These are phyloP conservation scores for Dimargaris cristalligena DNA, from an alignment of 192 early-diverging fungal genomes.

Conservation along the genomic window DNA sequence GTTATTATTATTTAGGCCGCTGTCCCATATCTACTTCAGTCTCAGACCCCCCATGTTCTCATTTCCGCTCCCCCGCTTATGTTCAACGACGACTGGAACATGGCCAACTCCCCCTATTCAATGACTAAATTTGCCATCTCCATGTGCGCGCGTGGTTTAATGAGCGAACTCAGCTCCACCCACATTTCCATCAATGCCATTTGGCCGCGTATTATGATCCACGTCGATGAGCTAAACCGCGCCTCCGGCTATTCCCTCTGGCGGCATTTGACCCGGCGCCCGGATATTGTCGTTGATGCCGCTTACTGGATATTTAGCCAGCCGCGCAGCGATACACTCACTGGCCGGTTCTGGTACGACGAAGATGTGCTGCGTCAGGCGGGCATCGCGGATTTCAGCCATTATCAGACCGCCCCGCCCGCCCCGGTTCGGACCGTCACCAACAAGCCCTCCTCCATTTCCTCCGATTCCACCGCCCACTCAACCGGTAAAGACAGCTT, in stretches of 20 bases:
- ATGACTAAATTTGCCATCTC: conserved; percentile 3
- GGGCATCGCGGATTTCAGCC: not conserved
- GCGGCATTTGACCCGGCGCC: not conserved
- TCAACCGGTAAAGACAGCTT: not conserved
- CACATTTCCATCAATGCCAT: not conserved
- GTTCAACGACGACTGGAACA: conserved; percentile 5
- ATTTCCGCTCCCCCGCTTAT: not conserved
- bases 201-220: conserved; percentile 6
- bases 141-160: conserved; percentile 9
- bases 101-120: conserved; percentile 2
- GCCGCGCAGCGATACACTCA: not conserved
- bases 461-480: not conserved
- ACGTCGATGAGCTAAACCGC: not conserved
- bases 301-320: not conserved
- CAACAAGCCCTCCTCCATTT: not conserved
- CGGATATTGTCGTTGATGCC: conserved; percentile 7
- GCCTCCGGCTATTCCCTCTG: not conserved
- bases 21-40: not conserved
- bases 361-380: not conserved
- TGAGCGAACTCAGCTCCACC: not conserved
- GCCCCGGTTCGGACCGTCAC: not conserved
- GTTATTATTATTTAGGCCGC: not conserved
- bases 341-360: not conserved
- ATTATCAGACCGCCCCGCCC: not conserved
- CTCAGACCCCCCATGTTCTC: not conserved